Evolutionary conservation across 2,329 filamentous ascomycete species (phyloP).

Genomic region (Albifimbria verrucaria): DNA sequence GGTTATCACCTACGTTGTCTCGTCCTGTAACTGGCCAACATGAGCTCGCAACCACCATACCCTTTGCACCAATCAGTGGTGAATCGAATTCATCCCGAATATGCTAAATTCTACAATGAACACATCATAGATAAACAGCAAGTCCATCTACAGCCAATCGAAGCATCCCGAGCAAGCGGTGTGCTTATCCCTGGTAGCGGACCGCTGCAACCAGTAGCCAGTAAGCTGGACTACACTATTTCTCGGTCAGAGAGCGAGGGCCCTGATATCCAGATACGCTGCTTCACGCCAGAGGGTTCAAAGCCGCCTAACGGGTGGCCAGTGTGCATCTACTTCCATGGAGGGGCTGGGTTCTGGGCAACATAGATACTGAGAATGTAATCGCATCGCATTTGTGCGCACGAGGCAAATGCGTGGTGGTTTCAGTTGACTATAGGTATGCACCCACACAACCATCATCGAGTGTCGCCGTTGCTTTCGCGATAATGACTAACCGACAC

Average conservation of each 20-base stretch:
- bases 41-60: conserved; percentile 22
- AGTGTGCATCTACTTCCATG: conserved; percentile 54
- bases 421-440: conserved; percentile 54
- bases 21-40: background rate
- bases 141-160: conserved; percentile 52
- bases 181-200: conserved; percentile 51
- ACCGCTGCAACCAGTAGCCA: conserved; percentile 43
- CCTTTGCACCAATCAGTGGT: conserved; percentile 37
- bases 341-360: conserved; percentile 58
- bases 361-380: conserved; percentile 55
- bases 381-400: conserved; percentile 53
- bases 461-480: background rate
- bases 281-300: conserved; percentile 46
- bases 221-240: conserved; percentile 40
- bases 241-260: conserved; percentile 41
- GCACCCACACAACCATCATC: conserved; percentile 2
- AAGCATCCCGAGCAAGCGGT: conserved; percentile 46
- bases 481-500: no score
- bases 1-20: no score
- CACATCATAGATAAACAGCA: conserved; percentile 48
- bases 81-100: conserved; percentile 46
- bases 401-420: conserved; percentile 46
- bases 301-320: conserved; percentile 49
- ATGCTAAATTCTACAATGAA: conserved; percentile 50
- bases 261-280: conserved; percentile 43